Evolutionary conservation across 75 land plant genomes (phyloP).

Genomic region (Sequoiadendron giganteum): DNA sequence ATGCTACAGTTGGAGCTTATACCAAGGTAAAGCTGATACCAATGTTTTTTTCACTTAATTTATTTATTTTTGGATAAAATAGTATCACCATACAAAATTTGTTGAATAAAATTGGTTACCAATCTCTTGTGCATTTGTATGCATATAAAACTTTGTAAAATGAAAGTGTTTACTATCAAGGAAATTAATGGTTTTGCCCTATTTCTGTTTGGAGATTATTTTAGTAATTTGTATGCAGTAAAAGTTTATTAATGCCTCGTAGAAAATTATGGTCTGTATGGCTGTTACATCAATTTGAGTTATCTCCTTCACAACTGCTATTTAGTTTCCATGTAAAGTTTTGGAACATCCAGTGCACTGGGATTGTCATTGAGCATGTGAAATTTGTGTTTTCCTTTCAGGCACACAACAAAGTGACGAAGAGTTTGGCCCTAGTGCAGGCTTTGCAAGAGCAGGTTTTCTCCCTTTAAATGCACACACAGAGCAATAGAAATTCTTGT

Average conservation of each 20-base stretch:
- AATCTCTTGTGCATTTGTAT: background rate
- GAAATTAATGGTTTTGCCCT: background rate
- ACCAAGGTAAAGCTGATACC: constrained; percentile 41
- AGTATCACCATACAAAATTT: background rate
- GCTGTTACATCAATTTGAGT: background rate
- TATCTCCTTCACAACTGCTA: background rate
- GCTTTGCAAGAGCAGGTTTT: constrained; percentile 55
- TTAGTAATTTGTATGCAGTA: background rate
- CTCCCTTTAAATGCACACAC: background rate
- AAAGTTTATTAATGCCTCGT: background rate
- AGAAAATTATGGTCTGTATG: background rate
- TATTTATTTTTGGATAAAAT: background rate
- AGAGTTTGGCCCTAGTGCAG: constrained; percentile 43
- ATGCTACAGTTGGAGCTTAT: constrained; percentile 42
- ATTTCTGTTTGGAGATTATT: background rate
- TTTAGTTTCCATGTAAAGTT: background rate
- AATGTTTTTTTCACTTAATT: background rate
- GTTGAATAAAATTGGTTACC: background rate
- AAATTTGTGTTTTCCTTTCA: constrained; percentile 15
- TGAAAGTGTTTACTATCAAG: background rate
- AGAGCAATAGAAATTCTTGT: background rate
- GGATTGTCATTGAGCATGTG: background rate
- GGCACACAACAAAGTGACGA: constrained; percentile 55
- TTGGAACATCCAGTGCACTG: background rate
- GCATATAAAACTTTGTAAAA: background rate